Evolutionary conservation across 2,329 filamentous ascomycete species (phyloP).

Genomic region (Alternaria hordeiaustralica): DNA sequence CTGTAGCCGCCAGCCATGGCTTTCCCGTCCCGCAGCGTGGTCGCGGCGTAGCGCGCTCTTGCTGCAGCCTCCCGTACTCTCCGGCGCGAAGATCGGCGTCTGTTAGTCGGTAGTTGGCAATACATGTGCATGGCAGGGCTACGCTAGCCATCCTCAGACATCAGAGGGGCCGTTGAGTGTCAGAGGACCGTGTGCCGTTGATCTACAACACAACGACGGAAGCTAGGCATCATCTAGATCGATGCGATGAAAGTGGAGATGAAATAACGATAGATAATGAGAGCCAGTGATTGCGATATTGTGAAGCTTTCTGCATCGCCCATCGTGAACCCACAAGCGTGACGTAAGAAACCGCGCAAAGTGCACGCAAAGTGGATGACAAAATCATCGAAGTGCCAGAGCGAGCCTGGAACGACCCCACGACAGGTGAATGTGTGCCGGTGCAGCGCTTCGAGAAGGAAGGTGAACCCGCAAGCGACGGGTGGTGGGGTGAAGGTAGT

Average conservation of each 20-base stretch:
- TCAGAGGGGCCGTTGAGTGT: conserved; percentile 20
- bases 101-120: conserved; percentile 13
- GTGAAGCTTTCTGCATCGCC: conserved; percentile 14
- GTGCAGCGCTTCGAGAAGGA: conserved; percentile 37
- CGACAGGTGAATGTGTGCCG: conserved; percentile 41
- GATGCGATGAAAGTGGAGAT: conserved; percentile 13
- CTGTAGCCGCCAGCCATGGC: conserved; percentile 44
- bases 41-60: conserved; percentile 34
- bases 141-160: conserved; percentile 21
- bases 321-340: conserved; percentile 8
- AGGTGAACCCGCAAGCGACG: conserved; percentile 17
- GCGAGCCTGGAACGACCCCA: conserved; percentile 30
- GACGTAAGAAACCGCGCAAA: too few relatives aligned
- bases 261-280: conserved; percentile 12
- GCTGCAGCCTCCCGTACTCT: conserved; percentile 25
- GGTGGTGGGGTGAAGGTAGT: conserved; percentile 27
- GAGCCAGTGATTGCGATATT: conserved; percentile 28
- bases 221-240: conserved; percentile 31
- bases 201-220: conserved; percentile 33
- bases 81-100: conserved; percentile 14
- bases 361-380: conserved; percentile 17
- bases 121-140: conserved; percentile 13
- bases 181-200: conserved; percentile 25
- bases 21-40: conserved; percentile 30
- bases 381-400: conserved; percentile 28